phyloP scores from a whole-genome alignment of 2,329 filamentous ascomycete genomes.

The Daldinia eschscholtzii region DNA sequence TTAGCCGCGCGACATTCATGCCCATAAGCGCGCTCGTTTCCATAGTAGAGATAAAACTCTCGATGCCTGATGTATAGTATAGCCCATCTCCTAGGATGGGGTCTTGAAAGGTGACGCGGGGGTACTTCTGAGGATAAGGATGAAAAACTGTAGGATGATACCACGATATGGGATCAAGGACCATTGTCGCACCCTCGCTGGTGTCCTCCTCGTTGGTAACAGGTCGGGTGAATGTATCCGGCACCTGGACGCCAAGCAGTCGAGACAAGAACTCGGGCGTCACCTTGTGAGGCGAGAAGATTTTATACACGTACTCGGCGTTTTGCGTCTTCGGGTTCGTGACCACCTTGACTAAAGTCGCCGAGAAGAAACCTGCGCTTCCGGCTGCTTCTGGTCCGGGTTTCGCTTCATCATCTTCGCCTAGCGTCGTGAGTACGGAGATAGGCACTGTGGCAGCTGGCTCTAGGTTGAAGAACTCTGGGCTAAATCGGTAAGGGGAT shows the following conservation, averaged over 20 bases:
- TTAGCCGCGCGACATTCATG: slow-evolving; percentile 80
- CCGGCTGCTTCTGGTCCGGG: slow-evolving; percentile 72
- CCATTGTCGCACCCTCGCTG: slow-evolving; percentile 49
- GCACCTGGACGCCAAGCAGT: slow-evolving; percentile 64
- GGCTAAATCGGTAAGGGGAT: slow-evolving; percentile 78
- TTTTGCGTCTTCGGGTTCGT: slow-evolving; percentile 69
- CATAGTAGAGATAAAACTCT: slow-evolving; percentile 97
- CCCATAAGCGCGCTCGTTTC: slow-evolving; percentile 95
- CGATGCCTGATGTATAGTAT: slow-evolving; percentile 82
- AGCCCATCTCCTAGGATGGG: slow-evolving; percentile 74
- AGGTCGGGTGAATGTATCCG: slow-evolving; percentile 54
- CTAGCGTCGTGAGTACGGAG: slow-evolving; percentile 85
- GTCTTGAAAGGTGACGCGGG: slow-evolving; percentile 88
- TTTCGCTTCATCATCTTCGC: slow-evolving; percentile 65
- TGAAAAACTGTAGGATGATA: slow-evolving; percentile 82
- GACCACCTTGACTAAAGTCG: slow-evolving; percentile 77
- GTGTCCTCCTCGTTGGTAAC: slow-evolving; percentile 42
- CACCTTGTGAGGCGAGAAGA: slow-evolving; percentile 70
- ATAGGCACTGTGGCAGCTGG: slow-evolving; percentile 72
- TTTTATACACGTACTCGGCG: slow-evolving; percentile 73
- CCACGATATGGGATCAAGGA: slow-evolving; percentile 75
- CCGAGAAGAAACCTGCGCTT: slow-evolving; percentile 84
- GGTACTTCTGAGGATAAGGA: slow-evolving; percentile 87
- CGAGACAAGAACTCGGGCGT: slow-evolving; percentile 66
- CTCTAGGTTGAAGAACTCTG: slow-evolving; percentile 77